phyloP scores from a whole-genome alignment of 106 monocot species.

The Dendrobium nobile region DNA sequence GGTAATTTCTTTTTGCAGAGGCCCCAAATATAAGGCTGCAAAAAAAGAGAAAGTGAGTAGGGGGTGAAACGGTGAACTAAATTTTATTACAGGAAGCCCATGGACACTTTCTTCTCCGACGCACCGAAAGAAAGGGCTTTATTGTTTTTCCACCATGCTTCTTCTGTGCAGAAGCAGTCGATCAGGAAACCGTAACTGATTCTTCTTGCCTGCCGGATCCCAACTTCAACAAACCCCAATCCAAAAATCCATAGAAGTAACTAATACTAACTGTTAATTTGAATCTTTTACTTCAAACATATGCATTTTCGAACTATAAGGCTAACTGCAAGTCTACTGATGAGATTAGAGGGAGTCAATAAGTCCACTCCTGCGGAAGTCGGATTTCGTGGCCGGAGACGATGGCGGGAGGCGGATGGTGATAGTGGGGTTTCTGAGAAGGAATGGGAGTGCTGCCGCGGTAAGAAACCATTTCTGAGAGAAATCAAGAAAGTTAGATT shows the following conservation, averaged over 20 bases:
- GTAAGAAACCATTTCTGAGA: background rate
- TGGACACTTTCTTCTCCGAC: background rate
- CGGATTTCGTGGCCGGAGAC: background rate
- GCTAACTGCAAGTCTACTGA: background rate
- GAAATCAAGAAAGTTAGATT: background rate
- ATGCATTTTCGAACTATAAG: background rate
- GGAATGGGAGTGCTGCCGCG: background rate
- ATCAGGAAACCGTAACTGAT: background rate
- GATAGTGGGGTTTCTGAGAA: background rate
- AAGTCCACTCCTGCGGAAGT: slow-evolving; percentile 18
- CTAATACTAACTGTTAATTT: background rate
- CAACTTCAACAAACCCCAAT: background rate
- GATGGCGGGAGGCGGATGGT: background rate
- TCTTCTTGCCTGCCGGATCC: too few species aligned
- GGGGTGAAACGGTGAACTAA: background rate
- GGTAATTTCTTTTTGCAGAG: background rate
- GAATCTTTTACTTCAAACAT: background rate
- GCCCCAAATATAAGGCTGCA: slow-evolving; percentile 6
- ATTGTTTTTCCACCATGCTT: background rate
- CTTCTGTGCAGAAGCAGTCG: background rate
- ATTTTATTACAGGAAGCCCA: background rate
- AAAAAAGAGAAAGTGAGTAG: background rate
- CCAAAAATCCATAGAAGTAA: background rate
- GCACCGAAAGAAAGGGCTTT: background rate
- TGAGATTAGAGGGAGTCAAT: background rate